Conservation (phyloP, 176 grass and related monocot genomes). For the Oryza officinalis region DNA sequence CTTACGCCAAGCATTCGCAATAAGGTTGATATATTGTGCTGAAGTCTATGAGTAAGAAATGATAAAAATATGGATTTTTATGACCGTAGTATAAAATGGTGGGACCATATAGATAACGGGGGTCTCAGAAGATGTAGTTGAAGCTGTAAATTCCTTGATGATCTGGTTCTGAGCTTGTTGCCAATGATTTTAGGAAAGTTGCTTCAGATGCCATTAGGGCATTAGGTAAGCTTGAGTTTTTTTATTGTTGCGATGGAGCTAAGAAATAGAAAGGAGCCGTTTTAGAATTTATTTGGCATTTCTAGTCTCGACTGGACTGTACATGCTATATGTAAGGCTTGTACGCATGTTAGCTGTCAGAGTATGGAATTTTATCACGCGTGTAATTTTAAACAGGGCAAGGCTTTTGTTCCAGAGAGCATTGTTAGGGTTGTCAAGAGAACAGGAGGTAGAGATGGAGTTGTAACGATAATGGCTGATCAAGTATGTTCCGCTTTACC, state of each 20-base stretch:
- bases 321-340: too few relatives aligned
- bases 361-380: background rate
- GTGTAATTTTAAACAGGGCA: conserved; percentile 55
- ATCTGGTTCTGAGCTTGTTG: background rate
- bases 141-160: background rate
- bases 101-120: conserved; percentile 4
- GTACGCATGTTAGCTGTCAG: background rate
- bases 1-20: too few relatives aligned
- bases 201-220: background rate
- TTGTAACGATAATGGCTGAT: conserved; percentile 59
- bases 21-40: background rate
- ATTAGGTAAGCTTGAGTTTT: background rate
- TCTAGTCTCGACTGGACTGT: background rate
- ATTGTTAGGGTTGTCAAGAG: conserved; percentile 25
- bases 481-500: conserved; percentile 57
- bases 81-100: background rate
- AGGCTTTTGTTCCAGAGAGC: conserved; percentile 86
- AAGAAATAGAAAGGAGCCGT: background rate
- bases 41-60: background rate
- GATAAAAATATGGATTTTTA: background rate
- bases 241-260: background rate
- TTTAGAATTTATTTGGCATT: background rate
- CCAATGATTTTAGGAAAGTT: background rate
- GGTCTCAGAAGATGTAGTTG: background rate
- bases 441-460: conserved; percentile 53